Percentiles rank a stretch among this genome's conserved stretches.
phyloP scores from a whole-genome alignment of 257 asterid genomes.

The Solanum chiquidenum region DNA sequence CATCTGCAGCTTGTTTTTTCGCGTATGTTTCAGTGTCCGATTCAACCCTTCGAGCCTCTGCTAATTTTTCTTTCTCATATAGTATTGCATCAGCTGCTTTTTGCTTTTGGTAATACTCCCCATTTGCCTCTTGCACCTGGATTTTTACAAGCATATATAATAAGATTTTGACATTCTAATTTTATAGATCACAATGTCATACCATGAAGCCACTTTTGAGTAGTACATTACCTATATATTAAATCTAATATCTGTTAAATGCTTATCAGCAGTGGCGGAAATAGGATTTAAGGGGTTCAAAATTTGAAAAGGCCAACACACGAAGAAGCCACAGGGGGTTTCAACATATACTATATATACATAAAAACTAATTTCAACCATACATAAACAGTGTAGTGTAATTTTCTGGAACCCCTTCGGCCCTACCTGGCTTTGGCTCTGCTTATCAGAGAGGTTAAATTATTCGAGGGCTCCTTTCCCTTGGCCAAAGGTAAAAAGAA shows the following conservation, averaged over 20 bases:
- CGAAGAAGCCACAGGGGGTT: background rate
- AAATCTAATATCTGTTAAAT: background rate
- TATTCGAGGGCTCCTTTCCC: background rate
- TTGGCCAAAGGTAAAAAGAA: background rate
- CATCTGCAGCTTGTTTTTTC: constrained; percentile 33
- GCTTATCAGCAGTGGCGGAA: background rate
- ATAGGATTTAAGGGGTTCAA: background rate
- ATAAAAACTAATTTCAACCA: background rate
- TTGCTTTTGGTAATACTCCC: constrained; percentile 51
- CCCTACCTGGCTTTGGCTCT: background rate
- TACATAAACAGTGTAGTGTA: too few relatives aligned
- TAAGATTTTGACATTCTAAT: background rate
- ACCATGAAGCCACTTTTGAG: background rate
- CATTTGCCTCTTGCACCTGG: constrained; percentile 54
- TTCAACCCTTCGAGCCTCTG: constrained; percentile 34
- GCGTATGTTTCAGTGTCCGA: constrained; percentile 32
- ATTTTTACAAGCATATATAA: background rate
- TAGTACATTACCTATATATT: background rate
- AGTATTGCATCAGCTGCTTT: constrained; percentile 47
- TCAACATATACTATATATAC: background rate
- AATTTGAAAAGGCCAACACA: background rate
- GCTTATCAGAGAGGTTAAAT: background rate
- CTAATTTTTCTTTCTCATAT: constrained; percentile 42
- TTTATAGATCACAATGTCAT: background rate
- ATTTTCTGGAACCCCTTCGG: background rate